These are phyloP conservation scores for Eucalyptus leucophloia DNA, from an alignment of 345 rosid species.

Conservation along the genomic window DNA sequence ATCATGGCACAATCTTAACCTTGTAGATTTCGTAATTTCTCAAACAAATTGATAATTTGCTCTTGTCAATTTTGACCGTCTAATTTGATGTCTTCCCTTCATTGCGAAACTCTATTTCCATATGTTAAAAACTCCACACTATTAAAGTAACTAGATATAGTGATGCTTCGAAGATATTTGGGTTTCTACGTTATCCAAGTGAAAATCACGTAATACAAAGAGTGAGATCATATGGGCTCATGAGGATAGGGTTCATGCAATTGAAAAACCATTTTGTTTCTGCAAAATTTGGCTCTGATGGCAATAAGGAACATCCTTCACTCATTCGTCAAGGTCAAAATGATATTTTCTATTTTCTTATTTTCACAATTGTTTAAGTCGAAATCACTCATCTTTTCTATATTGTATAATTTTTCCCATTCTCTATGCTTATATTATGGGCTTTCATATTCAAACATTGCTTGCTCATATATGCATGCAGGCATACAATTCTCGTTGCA, in stretches of 20 bases:
- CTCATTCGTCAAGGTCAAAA: not conserved
- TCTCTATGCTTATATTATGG: not conserved
- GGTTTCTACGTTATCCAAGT: not conserved
- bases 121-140: not conserved
- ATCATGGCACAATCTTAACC: not conserved
- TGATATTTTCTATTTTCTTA: not conserved
- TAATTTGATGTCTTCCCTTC: not conserved
- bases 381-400: not conserved
- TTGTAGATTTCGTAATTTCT: not conserved
- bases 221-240: not conserved
- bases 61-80: not conserved
- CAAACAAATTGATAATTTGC: not conserved
- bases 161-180: not conserved
- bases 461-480: not conserved
- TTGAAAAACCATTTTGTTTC: not conserved
- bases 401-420: not conserved
- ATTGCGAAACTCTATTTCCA: not conserved
- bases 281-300: not conserved
- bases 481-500: not conserved
- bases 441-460: not conserved
- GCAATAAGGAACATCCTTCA: not conserved
- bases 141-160: not conserved
- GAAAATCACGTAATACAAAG: not conserved
- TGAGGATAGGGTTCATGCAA: not conserved
- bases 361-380: not conserved